Base-by-base conservation (phyloP, 2,329 filamentous ascomycete genomes). In the Thyridium curvatum region DNA sequence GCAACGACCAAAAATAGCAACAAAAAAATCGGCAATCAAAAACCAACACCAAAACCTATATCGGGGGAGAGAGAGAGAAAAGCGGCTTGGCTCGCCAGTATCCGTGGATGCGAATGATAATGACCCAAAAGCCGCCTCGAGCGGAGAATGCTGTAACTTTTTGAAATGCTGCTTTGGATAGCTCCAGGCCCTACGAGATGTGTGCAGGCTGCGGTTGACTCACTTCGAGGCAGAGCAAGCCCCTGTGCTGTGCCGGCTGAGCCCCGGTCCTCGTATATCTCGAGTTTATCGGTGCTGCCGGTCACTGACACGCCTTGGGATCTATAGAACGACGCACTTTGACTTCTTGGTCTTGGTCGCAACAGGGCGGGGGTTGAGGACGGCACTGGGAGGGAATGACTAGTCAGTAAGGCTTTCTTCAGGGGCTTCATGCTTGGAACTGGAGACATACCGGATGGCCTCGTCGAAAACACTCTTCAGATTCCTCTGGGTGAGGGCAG, bases 391-490 rank as follows among this genome's bases (percentile, higher is more conserved):
- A 4, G 12, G 15, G 30, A 30, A 30, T 28, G 10, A 30, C 28
- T 41, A 60, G 33, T 42, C 55, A 41, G 42, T 40, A 48, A 46
- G 47, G 49, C 55, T 40, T 54, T 51, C 41, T 31, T 16, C n/a
- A 6, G 21, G 21, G 21, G 21, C 6, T 26, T 26, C 21, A 10
- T 26, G 21, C 26, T 32, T n/a, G n/a, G n/a, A n/a, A n/a, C n/a
- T n/a, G n/a, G n/a, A n/a, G n/a, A 67, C 83, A 53, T 69, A 97
- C 93, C 93, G 84, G 59, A 98, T 98, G 28, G 93, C 93, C 68
- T 96, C 91, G 59, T 98, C 93, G 59, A 98, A 98, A 35, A 98
- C 93, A 55, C 88, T 94, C 82, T 98, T 98, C 53, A 98, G 67
- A 64, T 96, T 96, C 57, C 91, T 77, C 72, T 97, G 93, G 30